Conservation (phyloP, 345 rosid genomes). For the Brassica juncea region DNA sequence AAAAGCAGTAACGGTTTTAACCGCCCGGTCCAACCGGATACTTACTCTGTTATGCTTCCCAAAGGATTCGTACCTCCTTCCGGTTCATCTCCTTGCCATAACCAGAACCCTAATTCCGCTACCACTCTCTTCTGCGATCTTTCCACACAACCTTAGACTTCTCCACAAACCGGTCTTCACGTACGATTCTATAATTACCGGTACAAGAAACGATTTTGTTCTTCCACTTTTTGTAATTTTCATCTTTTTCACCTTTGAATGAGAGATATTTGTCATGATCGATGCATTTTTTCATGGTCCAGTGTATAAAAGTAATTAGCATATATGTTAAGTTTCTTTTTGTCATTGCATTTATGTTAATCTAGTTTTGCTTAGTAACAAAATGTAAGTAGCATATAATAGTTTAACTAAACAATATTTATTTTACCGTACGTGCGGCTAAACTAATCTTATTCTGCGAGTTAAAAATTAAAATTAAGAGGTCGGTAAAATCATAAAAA, state of each 20-base stretch:
- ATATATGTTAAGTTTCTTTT: slow-evolving; percentile 2
- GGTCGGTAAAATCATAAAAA: too few relatives aligned
- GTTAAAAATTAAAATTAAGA: too few relatives aligned
- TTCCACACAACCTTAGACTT: slow-evolving; percentile 29
- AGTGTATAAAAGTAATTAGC: slow-evolving; percentile 7
- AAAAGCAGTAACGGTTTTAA: slow-evolving; percentile 21
- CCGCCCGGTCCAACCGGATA: slow-evolving; percentile 30
- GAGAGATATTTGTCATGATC: slow-evolving; percentile 6
- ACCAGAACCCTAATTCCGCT: slow-evolving; percentile 29
- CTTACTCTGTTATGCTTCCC: slow-evolving; percentile 36
- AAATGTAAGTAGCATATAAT: background rate
- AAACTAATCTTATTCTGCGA: background rate
- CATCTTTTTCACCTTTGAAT: background rate
- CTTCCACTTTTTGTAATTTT: slow-evolving; percentile 25
- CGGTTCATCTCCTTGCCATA: slow-evolving; percentile 40
- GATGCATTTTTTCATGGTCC: slow-evolving; percentile 3
- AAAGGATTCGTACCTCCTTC: slow-evolving; percentile 40
- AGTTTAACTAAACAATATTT: background rate
- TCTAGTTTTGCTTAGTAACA: background rate
- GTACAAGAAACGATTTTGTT: slow-evolving; percentile 31
- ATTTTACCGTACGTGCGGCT: slow-evolving; percentile 18
- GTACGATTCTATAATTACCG: background rate
- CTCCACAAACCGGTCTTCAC: background rate
- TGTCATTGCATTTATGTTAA: background rate
- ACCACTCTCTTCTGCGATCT: slow-evolving; percentile 28